These are phyloP conservation scores for Fusarium nelsonii DNA, from an alignment of 2,329 filamentous ascomycete genomes.

Conservation along the genomic window DNA sequence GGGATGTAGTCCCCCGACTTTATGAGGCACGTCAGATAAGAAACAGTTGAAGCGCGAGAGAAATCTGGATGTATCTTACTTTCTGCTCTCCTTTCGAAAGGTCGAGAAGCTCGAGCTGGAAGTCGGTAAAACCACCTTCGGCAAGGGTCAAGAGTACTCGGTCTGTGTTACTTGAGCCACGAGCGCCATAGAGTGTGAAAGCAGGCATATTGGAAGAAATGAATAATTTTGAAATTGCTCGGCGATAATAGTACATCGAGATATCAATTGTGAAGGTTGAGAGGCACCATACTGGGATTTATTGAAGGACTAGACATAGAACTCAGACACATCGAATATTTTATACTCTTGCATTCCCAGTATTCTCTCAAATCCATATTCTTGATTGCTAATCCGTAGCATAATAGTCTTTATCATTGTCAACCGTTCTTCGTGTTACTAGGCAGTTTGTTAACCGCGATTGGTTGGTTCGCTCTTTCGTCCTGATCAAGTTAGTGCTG, in stretches of 20 bases:
- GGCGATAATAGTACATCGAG: not conserved
- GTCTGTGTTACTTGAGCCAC: not conserved
- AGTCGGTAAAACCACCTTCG: not conserved
- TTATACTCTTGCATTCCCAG: not conserved
- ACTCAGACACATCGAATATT: not conserved
- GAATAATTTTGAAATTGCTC: not conserved
- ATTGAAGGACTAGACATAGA: not conserved
- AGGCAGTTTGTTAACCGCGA: not conserved
- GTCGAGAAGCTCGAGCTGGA: not conserved
- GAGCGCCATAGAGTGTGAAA: not conserved
- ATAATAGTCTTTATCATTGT: not conserved
- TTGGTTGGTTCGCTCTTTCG: slow-evolving; percentile 8
- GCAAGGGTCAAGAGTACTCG: not conserved
- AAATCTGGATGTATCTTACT: not conserved
- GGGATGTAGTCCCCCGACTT: not conserved
- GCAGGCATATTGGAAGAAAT: not conserved
- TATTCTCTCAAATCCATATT: not conserved
- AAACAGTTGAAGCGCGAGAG: fast-evolving
- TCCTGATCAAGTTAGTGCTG: slow-evolving; percentile 1
- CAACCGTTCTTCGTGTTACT: not conserved
- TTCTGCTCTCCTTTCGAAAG: slow-evolving; percentile 6
- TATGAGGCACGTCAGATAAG: not conserved
- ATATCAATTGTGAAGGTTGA: fast-evolving
- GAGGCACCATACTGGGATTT: not conserved
- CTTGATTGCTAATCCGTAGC: not conserved